Conservation (phyloP, 2,329 filamentous ascomycete species). For the Plectosphaerella plurivora region DNA sequence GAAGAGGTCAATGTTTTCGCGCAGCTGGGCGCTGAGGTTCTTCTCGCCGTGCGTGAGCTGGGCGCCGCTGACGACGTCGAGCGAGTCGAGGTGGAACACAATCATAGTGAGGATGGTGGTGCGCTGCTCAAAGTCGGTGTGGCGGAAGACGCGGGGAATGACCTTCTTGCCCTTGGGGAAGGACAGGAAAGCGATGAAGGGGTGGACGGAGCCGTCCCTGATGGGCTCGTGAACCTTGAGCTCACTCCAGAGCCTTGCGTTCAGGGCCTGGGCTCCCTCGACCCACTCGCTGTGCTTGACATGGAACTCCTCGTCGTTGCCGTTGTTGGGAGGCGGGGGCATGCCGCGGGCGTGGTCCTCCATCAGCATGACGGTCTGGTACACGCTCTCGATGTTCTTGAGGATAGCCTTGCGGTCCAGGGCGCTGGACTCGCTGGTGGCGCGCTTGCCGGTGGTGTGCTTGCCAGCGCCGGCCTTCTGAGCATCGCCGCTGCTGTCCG, state of each 20-base stretch:
- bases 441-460: constrained; percentile 24
- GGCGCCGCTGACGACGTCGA: constrained; percentile 83
- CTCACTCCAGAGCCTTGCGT: constrained; percentile 75
- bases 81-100: constrained; percentile 82
- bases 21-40: constrained; percentile 66
- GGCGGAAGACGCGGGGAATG: constrained; percentile 89
- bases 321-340: constrained; percentile 58
- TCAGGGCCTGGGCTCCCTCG: constrained; percentile 65
- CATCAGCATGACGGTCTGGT: constrained; percentile 83
- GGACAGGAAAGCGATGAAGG: constrained; percentile 93
- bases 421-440: constrained; percentile 31
- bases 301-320: constrained; percentile 62
- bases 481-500: constrained; percentile 60
- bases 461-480: constrained; percentile 48
- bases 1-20: constrained; percentile 92
- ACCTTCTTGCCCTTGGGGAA: constrained; percentile 96
- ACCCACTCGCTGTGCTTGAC: constrained; percentile 78
- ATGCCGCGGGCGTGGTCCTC: constrained; percentile 87
- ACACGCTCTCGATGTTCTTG: constrained; percentile 83
- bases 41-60: constrained; percentile 71
- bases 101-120: constrained; percentile 96
- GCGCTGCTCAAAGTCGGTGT: constrained; percentile 87
- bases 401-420: constrained; percentile 80
- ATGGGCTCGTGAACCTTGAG: constrained; percentile 94
- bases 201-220: constrained; percentile 70